These are phyloP conservation scores for Wickerhamiella qilinensis DNA, from an alignment of 805 yeast genomes.

Conservation along the genomic window DNA sequence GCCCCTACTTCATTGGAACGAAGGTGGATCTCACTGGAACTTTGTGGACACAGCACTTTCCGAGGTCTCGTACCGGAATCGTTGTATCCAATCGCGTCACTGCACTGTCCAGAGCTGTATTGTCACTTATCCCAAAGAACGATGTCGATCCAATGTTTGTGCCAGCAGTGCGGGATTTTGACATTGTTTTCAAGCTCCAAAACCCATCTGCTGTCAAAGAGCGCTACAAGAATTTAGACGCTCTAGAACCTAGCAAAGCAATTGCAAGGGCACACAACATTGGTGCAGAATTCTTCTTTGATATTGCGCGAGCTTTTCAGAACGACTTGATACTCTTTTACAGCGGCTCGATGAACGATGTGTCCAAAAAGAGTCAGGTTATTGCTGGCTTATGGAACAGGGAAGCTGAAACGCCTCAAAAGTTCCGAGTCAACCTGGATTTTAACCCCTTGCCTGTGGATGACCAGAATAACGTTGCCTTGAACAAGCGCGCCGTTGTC, in stretches of 20 bases:
- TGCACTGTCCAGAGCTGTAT: constrained; percentile 65
- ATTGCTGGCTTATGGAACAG: constrained; percentile 78
- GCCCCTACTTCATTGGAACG: constrained; percentile 72
- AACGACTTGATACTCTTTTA: constrained; percentile 55
- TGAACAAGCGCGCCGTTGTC: constrained; percentile 59
- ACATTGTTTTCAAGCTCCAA: constrained; percentile 52
- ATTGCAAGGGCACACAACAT: constrained; percentile 41
- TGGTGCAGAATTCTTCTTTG: constrained; percentile 39
- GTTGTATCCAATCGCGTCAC: constrained; percentile 83
- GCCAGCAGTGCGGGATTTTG: constrained; percentile 74
- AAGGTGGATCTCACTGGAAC: constrained; percentile 77
- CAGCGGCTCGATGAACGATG: constrained; percentile 31
- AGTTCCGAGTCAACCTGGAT: constrained; percentile 67
- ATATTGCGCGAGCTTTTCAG: constrained; percentile 45
- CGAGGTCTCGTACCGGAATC: constrained; percentile 28
- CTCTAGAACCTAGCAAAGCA: constrained; percentile 24
- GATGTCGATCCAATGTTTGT: constrained; percentile 44
- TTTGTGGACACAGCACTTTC: constrained; percentile 53
- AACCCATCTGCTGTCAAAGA: constrained; percentile 26
- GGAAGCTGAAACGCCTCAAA: constrained; percentile 36
- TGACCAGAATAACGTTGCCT: constrained; percentile 16
- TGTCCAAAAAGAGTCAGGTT: constrained; percentile 26
- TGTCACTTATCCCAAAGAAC: constrained; percentile 27
- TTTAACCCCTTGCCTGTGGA: constrained; percentile 37
- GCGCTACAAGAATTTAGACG: constrained; percentile 26